A percentile compares a stretch with the other conserved stretches of the same genome.
Conservation (phyloP, 2,329 filamentous ascomycete genomes). For the Apiospora marii region DNA sequence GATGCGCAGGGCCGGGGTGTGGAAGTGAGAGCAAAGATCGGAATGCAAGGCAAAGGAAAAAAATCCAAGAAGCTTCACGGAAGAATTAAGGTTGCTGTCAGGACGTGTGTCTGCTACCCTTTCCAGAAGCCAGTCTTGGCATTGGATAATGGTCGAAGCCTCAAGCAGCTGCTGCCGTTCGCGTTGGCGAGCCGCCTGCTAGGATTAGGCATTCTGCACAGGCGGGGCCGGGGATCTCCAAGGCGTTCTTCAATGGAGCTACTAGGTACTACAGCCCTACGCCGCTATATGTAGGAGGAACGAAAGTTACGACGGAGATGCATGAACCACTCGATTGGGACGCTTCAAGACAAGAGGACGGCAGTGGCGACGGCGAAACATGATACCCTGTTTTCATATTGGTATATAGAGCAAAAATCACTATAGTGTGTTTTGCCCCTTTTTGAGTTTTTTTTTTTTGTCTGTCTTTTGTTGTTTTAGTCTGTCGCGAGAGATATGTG, state of each 20-base stretch:
- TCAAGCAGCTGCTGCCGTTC: not conserved
- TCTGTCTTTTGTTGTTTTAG: not conserved
- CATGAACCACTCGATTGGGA: not conserved
- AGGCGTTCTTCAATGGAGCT: too few species aligned
- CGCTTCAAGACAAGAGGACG: not conserved
- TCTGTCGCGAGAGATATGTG: not conserved
- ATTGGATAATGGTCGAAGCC: not conserved
- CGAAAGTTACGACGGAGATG: not conserved
- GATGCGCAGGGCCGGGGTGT: constrained; percentile 84
- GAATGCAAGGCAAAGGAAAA: not conserved
- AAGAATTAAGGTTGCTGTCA: not conserved
- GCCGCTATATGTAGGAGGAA: not conserved
- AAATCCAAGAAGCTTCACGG: not conserved
- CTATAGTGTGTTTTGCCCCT: not conserved
- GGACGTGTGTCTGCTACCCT: not conserved
- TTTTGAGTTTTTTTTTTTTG: not conserved
- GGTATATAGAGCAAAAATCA: constrained; percentile 11
- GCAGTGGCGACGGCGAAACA: not conserved
- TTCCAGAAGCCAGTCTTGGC: not conserved
- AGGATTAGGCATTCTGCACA: too few species aligned
- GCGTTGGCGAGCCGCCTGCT: not conserved
- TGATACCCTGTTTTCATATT: constrained; percentile 10
- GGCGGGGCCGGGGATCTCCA: not conserved
- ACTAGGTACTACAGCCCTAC: too few species aligned
- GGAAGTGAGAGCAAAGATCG: constrained; percentile 59